These are phyloP conservation scores for Brassica hybrid DNA, from an alignment of 441 rosid genomes.

Conservation along the genomic window DNA sequence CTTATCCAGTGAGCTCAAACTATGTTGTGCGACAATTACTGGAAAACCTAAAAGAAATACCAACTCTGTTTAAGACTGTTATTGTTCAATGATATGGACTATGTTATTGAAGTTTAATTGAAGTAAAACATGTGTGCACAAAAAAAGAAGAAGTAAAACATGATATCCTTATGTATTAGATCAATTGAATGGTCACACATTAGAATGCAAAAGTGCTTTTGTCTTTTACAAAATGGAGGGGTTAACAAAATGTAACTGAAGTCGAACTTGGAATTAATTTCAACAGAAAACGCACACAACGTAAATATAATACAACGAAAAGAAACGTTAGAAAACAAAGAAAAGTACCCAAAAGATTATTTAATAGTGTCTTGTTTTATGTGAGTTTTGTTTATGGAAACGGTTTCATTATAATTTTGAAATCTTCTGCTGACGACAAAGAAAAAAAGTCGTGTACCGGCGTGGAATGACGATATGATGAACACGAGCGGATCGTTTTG, in stretches of 20 bases:
- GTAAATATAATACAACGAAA: constrained; percentile 16
- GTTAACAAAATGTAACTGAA: constrained; percentile 23
- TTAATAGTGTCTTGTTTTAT: constrained; percentile 32
- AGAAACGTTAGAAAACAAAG: constrained; percentile 30
- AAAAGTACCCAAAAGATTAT: constrained; percentile 19
- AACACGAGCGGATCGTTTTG: constrained; percentile 44
- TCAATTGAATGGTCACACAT: constrained; percentile 5
- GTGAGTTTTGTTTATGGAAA: constrained; percentile 44
- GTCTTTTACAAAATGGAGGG: background rate
- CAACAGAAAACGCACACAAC: background rate
- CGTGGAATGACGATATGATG: constrained; percentile 40
- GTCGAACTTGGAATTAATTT: constrained; percentile 13
- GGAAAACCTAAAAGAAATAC: background rate
- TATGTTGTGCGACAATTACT: background rate
- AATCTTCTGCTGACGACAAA: constrained; percentile 33
- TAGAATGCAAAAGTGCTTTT: constrained; percentile 7
- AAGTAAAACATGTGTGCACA: background rate
- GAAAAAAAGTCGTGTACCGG: constrained; percentile 19
- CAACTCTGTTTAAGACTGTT: background rate
- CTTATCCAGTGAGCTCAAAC: background rate
- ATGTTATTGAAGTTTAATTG: background rate
- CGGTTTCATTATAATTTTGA: constrained; percentile 43
- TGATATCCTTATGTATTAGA: background rate
- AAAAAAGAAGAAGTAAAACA: background rate
- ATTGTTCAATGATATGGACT: constrained; percentile 20